Percentiles rank a stretch among this genome's conserved stretches.
phyloP scores from a whole-genome alignment of 192 early-diverging fungal genomes.

The Piromyces sp. region DNA sequence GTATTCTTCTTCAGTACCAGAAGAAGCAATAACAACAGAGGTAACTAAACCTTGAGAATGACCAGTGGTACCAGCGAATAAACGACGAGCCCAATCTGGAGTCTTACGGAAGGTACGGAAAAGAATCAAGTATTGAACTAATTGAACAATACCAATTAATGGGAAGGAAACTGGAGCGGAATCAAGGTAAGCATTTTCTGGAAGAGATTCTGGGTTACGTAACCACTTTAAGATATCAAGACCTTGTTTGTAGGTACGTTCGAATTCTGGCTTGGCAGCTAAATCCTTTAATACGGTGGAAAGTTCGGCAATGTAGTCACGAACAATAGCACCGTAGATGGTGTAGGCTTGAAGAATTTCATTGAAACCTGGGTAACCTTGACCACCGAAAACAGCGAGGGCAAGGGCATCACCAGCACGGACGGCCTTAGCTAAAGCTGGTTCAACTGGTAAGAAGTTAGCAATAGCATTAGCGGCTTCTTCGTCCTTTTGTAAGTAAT shows the following conservation, averaged over 20 bases:
- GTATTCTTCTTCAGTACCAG: slow-evolving; percentile 64
- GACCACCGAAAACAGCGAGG: slow-evolving; percentile 87
- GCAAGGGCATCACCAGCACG: slow-evolving; percentile 8
- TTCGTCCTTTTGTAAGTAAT: neutral
- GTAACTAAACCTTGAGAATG: slow-evolving; percentile 83
- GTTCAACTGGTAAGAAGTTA: neutral
- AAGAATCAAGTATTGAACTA: slow-evolving; percentile 75
- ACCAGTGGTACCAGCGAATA: slow-evolving; percentile 50
- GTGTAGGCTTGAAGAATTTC: slow-evolving; percentile 63
- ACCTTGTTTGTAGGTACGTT: slow-evolving; percentile 54
- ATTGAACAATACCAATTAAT: slow-evolving; percentile 78
- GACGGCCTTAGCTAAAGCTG: neutral
- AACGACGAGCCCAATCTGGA: slow-evolving; percentile 23
- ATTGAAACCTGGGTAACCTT: slow-evolving; percentile 79
- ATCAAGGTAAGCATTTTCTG: slow-evolving; percentile 59
- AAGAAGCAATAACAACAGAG: slow-evolving; percentile 62
- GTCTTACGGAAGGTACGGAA: slow-evolving; percentile 34
- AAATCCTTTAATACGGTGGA: slow-evolving; percentile 33
- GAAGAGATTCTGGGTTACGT: slow-evolving; percentile 51
- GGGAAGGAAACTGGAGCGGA: slow-evolving; percentile 67
- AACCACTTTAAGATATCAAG: slow-evolving; percentile 78
- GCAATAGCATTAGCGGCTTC: neutral
- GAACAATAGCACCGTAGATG: slow-evolving; percentile 61
- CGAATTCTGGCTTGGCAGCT: slow-evolving; percentile 36
- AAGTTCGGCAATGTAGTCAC: slow-evolving; percentile 44